These are phyloP conservation scores for Lolium multiflorum DNA, from an alignment of 176 grass and related monocot species.

Conservation along the genomic window DNA sequence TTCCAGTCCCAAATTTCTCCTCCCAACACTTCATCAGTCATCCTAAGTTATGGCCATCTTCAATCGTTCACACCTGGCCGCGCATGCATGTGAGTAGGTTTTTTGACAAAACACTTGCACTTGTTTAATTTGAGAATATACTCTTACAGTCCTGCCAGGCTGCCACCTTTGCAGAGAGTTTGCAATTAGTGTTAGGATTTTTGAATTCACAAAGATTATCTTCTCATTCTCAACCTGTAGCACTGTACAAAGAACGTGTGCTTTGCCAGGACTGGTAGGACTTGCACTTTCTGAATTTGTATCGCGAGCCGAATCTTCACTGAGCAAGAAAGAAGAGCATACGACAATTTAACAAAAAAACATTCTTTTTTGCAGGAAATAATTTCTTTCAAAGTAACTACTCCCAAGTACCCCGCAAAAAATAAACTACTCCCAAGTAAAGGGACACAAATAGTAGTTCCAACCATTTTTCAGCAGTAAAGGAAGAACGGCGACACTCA, in stretches of 20 bases:
- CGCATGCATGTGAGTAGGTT: no score
- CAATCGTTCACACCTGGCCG: no score
- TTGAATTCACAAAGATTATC: slow-evolving; percentile 3
- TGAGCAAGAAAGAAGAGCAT: not conserved
- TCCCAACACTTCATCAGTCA: no score
- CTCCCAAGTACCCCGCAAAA: no score
- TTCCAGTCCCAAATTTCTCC: no score
- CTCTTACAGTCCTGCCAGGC: not conserved
- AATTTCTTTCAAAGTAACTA: not conserved
- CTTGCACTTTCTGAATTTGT: slow-evolving; percentile 6
- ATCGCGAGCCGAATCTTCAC: not conserved
- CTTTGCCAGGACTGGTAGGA: not conserved
- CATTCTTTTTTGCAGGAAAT: not conserved
- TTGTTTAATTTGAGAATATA: not conserved
- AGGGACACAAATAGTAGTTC: not conserved
- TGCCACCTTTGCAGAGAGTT: not conserved
- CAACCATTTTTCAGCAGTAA: not conserved
- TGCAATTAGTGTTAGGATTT: not conserved
- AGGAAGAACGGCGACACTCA: not conserved
- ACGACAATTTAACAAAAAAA: not conserved
- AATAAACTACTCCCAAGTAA: not conserved
- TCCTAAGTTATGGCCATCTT: no score
- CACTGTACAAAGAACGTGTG: not conserved
- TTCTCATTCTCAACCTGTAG: slow-evolving; percentile 12
- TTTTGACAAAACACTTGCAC: no score